A percentile compares a stretch with the other conserved stretches of the same genome.
phyloP scores from a whole-genome alignment of 1,284 basidiomycete species.

The Trichosporon sp. region DNA sequence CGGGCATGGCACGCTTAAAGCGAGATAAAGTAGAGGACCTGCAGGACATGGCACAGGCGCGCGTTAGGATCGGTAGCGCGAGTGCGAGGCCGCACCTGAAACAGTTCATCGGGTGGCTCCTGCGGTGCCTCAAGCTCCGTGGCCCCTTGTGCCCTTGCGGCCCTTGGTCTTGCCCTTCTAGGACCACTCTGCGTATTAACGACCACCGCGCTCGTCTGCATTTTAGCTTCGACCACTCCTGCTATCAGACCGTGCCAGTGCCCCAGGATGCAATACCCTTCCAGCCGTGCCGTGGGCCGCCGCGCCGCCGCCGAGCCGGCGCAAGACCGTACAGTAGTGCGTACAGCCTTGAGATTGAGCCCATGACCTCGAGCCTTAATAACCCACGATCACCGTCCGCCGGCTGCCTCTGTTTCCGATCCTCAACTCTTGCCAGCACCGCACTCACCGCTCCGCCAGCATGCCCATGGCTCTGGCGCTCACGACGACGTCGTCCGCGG shows the following conservation, averaged over 20 bases:
- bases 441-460: neutral
- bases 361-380: neutral
- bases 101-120: slow-evolving; percentile 1
- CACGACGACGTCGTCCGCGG: neutral
- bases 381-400: neutral
- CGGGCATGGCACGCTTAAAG: neutral
- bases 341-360: no score
- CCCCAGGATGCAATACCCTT: neutral
- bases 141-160: neutral
- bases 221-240: slow-evolving; percentile 1
- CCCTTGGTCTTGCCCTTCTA: neutral
- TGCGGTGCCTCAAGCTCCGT: neutral
- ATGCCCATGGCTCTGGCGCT: neutral
- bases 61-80: neutral
- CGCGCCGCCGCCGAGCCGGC: neutral
- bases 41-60: neutral
- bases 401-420: no score
- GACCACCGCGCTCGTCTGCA: neutral
- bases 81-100: neutral
- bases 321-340: neutral
- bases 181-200: neutral
- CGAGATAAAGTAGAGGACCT: neutral
- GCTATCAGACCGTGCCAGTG: neutral
- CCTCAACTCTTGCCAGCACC: neutral
- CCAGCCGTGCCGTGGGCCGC: neutral